Evolutionary conservation across 768 basidiomycete genomes (phyloP).

Genomic region (Serendipita vermifera): DNA sequence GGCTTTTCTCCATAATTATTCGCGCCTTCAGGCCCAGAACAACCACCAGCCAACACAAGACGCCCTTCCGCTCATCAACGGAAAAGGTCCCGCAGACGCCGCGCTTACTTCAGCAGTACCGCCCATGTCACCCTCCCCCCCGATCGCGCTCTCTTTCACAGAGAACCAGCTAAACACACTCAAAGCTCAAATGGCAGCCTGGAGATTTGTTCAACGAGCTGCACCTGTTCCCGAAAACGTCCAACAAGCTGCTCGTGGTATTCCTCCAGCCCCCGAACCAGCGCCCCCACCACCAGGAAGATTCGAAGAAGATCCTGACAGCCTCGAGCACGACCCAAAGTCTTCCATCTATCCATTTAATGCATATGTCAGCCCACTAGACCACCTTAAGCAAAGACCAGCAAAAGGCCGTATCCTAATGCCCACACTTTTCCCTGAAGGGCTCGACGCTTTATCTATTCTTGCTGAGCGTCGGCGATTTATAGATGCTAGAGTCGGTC

Average conservation of each 20-base stretch:
- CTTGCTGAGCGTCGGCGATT: conserved; percentile 85
- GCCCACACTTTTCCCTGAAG: conserved; percentile 80
- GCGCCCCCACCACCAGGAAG: conserved; percentile 46
- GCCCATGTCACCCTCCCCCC: conserved; percentile 35
- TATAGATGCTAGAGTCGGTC: conserved; percentile 77
- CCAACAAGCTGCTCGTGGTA: conserved; percentile 55
- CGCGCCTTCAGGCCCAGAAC: conserved; percentile 1
- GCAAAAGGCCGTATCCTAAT: conserved; percentile 70
- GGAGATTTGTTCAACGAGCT: conserved; percentile 54
- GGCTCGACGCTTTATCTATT: conserved; percentile 84
- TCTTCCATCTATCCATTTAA: conserved; percentile 89
- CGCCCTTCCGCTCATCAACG: conserved; percentile 1
- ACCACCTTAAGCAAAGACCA: conserved; percentile 55
- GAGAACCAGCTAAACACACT: conserved; percentile 59
- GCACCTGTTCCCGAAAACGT: conserved; percentile 54
- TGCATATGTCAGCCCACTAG: conserved; percentile 60
- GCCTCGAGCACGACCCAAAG: conserved; percentile 63
- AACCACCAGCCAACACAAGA: background rate
- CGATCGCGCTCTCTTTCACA: conserved; percentile 63
- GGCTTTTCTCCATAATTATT: background rate
- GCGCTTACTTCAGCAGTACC: conserved; percentile 6
- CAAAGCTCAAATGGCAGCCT: conserved; percentile 73
- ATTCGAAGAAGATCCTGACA: conserved; percentile 24
- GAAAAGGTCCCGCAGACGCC: background rate
- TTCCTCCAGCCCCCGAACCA: conserved; percentile 46